Conservation (phyloP, 208 protist species). For the Trichomonas tenax region DNA sequence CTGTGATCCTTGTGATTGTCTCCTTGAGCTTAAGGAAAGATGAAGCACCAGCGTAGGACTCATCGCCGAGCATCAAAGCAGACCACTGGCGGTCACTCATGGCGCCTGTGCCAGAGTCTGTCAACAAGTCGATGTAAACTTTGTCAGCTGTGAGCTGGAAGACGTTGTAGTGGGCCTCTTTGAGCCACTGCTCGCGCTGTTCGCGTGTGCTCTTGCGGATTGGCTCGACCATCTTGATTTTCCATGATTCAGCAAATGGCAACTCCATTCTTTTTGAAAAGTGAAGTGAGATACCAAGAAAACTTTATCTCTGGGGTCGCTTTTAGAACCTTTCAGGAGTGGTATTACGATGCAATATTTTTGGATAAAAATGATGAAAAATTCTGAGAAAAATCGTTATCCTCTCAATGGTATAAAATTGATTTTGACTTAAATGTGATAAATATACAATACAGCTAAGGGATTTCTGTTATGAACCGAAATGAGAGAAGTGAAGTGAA, state of each 20-base stretch:
- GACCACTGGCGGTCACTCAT: constrained; percentile 21
- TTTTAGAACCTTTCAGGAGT: too few relatives aligned
- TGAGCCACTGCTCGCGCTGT: constrained; percentile 21
- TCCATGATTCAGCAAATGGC: constrained; percentile 21
- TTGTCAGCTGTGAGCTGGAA: constrained; percentile 7
- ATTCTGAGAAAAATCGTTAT: too few relatives aligned
- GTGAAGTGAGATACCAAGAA: neutral
- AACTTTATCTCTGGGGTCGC: too few relatives aligned
- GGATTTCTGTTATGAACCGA: too few relatives aligned
- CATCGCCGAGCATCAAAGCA: constrained; percentile 18
- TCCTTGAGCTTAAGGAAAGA: constrained; percentile 9
- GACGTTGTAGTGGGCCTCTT: constrained; percentile 23
- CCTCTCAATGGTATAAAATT: too few relatives aligned
- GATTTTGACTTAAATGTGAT: too few relatives aligned
- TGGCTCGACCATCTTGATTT: constrained; percentile 27
- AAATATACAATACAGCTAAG: too few relatives aligned
- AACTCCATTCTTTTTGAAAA: neutral
- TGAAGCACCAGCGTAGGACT: constrained; percentile 15
- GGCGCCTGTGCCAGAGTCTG: constrained; percentile 24
- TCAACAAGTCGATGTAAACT: constrained; percentile 20
- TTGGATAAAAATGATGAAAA: too few relatives aligned
- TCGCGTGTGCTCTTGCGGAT: constrained; percentile 18
- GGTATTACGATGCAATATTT: too few relatives aligned
- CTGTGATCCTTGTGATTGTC: neutral
- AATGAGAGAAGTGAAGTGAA: too few relatives aligned